Evolutionary conservation across 352 stramenopile genomes (phyloP).

Genomic region (Globisporangium cylindrosporum): DNA sequence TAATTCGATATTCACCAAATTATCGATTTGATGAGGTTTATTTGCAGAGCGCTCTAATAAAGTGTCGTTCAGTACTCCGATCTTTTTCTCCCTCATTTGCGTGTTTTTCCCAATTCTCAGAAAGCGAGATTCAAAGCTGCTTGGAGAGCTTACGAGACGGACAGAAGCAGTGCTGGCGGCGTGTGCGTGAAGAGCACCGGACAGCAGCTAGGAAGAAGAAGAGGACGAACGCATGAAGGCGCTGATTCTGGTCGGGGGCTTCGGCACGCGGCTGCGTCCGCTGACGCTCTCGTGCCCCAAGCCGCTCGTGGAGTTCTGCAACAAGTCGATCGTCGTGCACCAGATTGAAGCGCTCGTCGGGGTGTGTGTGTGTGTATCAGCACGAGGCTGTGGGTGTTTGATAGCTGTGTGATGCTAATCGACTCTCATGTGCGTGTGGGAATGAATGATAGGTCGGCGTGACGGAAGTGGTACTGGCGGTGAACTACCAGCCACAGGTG

Average conservation of each 20-base stretch:
- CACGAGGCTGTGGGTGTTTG: not conserved
- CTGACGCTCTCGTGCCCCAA: constrained; percentile 89
- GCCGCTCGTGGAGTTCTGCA: constrained; percentile 90
- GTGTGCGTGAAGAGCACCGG: not conserved
- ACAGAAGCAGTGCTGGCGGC: not conserved
- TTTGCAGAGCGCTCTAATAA: not conserved
- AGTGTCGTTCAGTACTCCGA: not conserved
- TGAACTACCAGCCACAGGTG: constrained; percentile 90
- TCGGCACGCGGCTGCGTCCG: constrained; percentile 86
- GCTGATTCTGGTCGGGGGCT: constrained; percentile 89
- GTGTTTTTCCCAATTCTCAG: constrained; percentile 3
- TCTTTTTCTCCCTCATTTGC: constrained; percentile 6
- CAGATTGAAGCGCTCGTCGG: constrained; percentile 87
- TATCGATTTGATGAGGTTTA: not conserved
- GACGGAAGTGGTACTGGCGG: constrained; percentile 85
- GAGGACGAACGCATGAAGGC: constrained; percentile 74
- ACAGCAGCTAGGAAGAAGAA: not conserved
- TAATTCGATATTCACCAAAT: not conserved
- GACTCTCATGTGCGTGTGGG: not conserved
- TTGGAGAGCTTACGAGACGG: not conserved
- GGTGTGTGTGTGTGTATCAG: constrained; percentile 23
- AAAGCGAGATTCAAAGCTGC: not conserved
- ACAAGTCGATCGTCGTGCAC: constrained; percentile 89
- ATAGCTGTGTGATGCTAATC: not conserved
- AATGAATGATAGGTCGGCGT: constrained; percentile 63